Conservation (phyloP, 163 green algal genomes). For the Chlamydomonas reinhardtii region DNA sequence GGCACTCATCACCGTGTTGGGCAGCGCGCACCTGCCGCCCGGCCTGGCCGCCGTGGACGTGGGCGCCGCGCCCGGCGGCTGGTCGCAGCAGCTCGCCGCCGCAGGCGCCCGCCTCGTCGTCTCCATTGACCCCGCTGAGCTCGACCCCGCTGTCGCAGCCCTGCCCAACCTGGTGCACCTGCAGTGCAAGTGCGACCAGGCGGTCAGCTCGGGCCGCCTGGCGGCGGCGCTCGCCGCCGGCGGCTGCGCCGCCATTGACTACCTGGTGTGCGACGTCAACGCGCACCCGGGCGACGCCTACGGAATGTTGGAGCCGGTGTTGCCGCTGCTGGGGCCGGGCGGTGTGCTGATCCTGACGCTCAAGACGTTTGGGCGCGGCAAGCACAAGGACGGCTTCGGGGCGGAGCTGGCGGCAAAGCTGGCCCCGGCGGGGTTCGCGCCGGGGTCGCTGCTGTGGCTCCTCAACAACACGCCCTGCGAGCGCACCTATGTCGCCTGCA, state of each 20-base stretch:
- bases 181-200: neutral
- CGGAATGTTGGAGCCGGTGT: neutral
- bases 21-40: neutral
- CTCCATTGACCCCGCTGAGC: neutral
- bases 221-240: neutral
- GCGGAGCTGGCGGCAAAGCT: neutral
- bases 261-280: constrained; percentile 2
- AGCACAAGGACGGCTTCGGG: neutral
- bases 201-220: neutral
- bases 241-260: neutral
- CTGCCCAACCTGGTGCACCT: constrained; percentile 4
- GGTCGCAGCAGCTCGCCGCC: neutral
- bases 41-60: constrained; percentile 1
- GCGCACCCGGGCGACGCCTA: neutral
- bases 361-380: constrained; percentile 13
- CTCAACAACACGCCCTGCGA: constrained; percentile 8
- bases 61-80: neutral
- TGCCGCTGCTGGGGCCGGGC: constrained; percentile 7
- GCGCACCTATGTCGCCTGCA: neutral
- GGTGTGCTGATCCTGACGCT: neutral
- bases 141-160: neutral
- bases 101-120: neutral
- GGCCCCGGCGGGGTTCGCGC: neutral
- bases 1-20: neutral
- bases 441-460: constrained; percentile 7